phyloP scores from a whole-genome alignment of 148 eudicot species.

The Silene latifolia region DNA sequence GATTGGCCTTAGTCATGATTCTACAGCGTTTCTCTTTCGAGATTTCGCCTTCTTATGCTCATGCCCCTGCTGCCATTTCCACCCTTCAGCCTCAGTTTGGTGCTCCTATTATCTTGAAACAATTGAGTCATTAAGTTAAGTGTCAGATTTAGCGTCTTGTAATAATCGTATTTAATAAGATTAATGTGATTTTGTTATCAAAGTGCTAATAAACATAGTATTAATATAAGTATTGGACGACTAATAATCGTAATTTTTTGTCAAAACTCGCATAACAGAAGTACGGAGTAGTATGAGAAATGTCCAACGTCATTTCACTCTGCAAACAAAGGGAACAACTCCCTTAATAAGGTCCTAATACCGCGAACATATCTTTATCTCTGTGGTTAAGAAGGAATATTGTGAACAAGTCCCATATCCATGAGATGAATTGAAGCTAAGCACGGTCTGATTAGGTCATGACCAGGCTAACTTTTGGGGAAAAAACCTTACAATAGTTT shows the following conservation, averaged over 20 bases:
- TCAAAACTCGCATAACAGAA: too few species aligned
- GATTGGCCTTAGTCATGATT: slow-evolving; percentile 11
- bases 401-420: too few species aligned
- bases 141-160: neutral
- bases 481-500: too few species aligned
- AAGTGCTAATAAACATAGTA: neutral
- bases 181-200: neutral
- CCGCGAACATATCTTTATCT: too few species aligned
- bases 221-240: neutral
- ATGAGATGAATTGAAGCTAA: too few species aligned
- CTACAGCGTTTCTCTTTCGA: slow-evolving; percentile 8
- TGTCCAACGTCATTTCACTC: neutral
- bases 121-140: neutral
- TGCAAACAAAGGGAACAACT: neutral
- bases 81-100: slow-evolving; percentile 9
- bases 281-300: too few species aligned
- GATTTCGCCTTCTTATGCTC: slow-evolving; percentile 20
- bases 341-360: too few species aligned
- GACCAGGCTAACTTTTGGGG: too few species aligned
- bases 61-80: neutral
- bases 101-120: slow-evolving; percentile 10
- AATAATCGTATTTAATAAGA: neutral
- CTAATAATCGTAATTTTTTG: too few species aligned
- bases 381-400: too few species aligned
- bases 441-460: too few species aligned